These are phyloP conservation scores for Xerocomus tenax DNA, from an alignment of 1,284 basidiomycete species.

Conservation along the genomic window DNA sequence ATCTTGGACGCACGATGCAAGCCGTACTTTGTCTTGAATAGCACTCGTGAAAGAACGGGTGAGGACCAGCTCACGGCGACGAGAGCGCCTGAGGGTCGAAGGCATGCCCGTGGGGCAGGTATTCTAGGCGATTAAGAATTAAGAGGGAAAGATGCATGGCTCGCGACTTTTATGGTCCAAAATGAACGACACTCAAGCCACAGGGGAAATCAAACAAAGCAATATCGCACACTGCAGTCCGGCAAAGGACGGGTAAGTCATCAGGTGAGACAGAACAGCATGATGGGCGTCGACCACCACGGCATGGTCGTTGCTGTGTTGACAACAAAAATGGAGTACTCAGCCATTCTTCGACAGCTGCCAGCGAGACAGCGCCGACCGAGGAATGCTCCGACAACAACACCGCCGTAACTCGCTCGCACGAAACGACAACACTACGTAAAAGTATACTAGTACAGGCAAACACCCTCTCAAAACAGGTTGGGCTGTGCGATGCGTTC, in stretches of 20 bases:
- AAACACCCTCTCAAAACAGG: no score
- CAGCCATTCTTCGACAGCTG: conserved; percentile 18
- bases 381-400: background rate
- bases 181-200: conserved; percentile 21
- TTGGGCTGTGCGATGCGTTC: background rate
- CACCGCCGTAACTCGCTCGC: background rate
- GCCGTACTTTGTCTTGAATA: conserved; percentile 32
- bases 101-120: conserved; percentile 28
- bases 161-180: conserved; percentile 27
- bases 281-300: conserved; percentile 4
- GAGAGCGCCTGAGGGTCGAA: conserved; percentile 33
- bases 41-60: conserved; percentile 32
- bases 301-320: conserved; percentile 15
- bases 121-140: conserved; percentile 10
- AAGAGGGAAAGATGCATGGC: conserved; percentile 10
- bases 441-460: background rate
- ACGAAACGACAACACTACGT: background rate
- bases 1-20: conserved; percentile 23
- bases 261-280: conserved; percentile 8
- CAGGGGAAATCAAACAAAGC: conserved; percentile 22
- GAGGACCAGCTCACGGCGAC: conserved; percentile 30
- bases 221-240: background rate
- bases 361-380: conserved; percentile 11
- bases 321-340: conserved; percentile 21
- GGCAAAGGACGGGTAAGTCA: conserved; percentile 3